Evolutionary conservation across 345 rosid species (phyloP), one percentile per base, ranked within the genome.

Genomic region (Gossypium mustelinum): DNA sequence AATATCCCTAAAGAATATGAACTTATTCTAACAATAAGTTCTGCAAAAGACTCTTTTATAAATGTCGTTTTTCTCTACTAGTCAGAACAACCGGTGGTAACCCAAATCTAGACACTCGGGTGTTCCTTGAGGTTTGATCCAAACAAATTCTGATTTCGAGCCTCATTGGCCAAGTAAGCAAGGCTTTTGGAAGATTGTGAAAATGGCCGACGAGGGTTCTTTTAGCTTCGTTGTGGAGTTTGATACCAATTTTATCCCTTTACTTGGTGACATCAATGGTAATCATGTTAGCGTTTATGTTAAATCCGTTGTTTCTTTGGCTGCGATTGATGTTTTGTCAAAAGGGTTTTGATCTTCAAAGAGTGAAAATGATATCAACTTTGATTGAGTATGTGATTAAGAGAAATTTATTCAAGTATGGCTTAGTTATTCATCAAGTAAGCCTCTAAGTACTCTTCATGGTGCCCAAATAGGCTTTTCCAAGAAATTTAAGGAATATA

Each of bases 361-460:
- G 87, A 54, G 88, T 87, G 60, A 87, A 74, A 74, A 79, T 77
- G 78, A 87, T 89, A 78, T 86, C 82, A 14, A 85, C 85, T 7
- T 93, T 97, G 98, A 88, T 93, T 47, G 94, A 93, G 77, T 93
- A 93, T 61, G 73, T 79, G 88, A 87, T 48, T 76, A 77, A 25
- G 69, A 81, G 48, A 87, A 92, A 70, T 72, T 89, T 78, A 77
- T 92, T 56, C 79, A 82, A 73, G 82, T 92, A 1, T 92, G 92
- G 96, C 79, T 84, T 25, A 85, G 89, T 51, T 86, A 88, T 75
- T 81, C 87, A 0, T 78, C 57, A 2, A 68, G 76, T 43, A 87
- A 84, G 83, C 97, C 97, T 43, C 62, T 41, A n/a, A 85, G 62
- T 44, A 97, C 94, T 10, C 57, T 86, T 78, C 83, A 91, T 50